Conservation (phyloP, 345 rosid species). For the Camelina sativa region DNA sequence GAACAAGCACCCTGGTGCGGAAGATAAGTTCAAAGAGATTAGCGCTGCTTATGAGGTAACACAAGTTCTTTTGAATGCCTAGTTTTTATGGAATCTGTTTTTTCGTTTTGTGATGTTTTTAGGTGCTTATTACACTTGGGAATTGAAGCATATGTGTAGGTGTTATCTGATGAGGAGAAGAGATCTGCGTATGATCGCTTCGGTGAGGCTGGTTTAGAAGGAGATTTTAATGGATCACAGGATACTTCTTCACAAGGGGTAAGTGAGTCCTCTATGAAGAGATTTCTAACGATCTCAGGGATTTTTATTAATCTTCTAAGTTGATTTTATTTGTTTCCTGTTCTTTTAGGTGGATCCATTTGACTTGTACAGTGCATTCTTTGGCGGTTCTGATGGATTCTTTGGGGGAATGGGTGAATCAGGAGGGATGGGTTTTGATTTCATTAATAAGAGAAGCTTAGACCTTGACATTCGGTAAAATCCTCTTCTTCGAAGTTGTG, state of each 20-base stretch:
- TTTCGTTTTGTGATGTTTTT: background rate
- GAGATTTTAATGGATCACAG: conserved; percentile 59
- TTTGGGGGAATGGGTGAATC: conserved; percentile 65
- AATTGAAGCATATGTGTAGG: conserved; percentile 65
- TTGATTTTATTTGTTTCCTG: background rate
- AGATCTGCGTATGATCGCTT: conserved; percentile 84
- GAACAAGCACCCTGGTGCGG: conserved; percentile 80
- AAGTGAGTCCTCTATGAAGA: conserved; percentile 27
- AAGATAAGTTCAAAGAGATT: conserved; percentile 92
- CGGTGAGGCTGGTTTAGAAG: conserved; percentile 79
- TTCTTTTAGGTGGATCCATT: conserved; percentile 81
- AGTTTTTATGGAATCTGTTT: background rate
- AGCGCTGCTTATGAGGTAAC: conserved; percentile 97
- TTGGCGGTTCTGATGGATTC: conserved; percentile 76
- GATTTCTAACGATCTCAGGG: background rate
- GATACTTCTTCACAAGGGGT: conserved; percentile 64
- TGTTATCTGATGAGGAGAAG: conserved; percentile 93
- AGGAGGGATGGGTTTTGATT: conserved; percentile 61
- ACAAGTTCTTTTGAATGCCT: background rate
- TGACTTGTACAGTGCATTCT: conserved; percentile 76
- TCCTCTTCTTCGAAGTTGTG: background rate
- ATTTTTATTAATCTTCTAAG: background rate
- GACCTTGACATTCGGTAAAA: conserved; percentile 76
- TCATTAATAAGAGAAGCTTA: conserved; percentile 54
- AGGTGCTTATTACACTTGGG: conserved; percentile 37